Conservation (phyloP, 2,329 filamentous ascomycete genomes). For the Cephalotrichum gorgonifer region DNA sequence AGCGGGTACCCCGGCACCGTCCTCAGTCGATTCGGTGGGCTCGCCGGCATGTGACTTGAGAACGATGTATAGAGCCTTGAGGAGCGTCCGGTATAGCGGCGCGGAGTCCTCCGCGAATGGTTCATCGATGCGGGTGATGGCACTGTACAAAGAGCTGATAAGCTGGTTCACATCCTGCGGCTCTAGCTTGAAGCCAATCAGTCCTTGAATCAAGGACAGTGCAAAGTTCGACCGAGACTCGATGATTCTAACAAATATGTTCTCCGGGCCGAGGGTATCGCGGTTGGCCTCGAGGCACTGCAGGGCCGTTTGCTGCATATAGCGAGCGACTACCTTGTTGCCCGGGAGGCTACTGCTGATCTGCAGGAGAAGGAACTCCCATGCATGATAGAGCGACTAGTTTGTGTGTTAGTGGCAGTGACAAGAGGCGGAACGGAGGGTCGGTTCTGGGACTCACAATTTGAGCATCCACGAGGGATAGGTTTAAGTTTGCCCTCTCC, state of each 20-base stretch:
- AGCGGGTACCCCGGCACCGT: background rate
- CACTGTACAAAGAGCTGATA: constrained; percentile 37
- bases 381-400: constrained; percentile 72
- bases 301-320: constrained; percentile 64
- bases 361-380: constrained; percentile 81
- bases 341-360: constrained; percentile 56
- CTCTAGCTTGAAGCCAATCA: constrained; percentile 49
- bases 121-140: constrained; percentile 42
- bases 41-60: constrained; percentile 51
- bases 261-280: constrained; percentile 59
- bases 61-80: constrained; percentile 77
- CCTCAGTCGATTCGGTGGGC: constrained; percentile 6
- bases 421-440: background rate
- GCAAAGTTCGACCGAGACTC: constrained; percentile 70
- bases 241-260: constrained; percentile 71
- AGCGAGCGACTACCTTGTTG: constrained; percentile 47
- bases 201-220: constrained; percentile 69
- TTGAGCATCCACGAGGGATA: constrained; percentile 88
- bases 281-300: constrained; percentile 74
- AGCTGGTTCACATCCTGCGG: constrained; percentile 41
- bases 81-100: constrained; percentile 70
- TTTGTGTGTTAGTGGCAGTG: constrained; percentile 15
- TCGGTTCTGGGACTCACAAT: constrained; percentile 51
- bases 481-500: constrained; percentile 75
- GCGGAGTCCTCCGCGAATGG: constrained; percentile 42